Evolutionary conservation across 345 rosid genomes (phyloP), one percentile per base, ranked within the genome.

Genomic region (Ceriops zippeliana): DNA sequence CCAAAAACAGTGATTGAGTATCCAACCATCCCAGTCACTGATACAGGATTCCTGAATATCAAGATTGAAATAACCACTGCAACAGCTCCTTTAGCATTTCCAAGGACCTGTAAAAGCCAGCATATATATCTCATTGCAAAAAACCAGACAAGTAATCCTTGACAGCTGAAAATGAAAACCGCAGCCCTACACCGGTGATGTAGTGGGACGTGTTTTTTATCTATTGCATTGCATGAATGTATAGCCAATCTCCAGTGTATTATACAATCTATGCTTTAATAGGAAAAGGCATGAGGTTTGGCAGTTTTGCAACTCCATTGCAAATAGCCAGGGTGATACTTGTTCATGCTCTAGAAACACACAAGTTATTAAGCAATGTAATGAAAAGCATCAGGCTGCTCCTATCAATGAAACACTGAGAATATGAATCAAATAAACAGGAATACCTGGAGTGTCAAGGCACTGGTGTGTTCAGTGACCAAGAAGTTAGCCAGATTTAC

Each of bases 381-480:
- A 68, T 7, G 13, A 59, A 46, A 58, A 3, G 20, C 38, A 20
- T 19, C n/a, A 46, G 27, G 42, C 58, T 46, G 26, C 11, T 34
- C 35, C 49, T 16, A 56, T 71, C 10, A 35, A 6, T 24, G 32
- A 34, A 65, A 5, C 13, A 7, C 3, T 21, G 28, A 28, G 32
- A 53, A 59, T 34, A 32, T 5, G 28, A n/a, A 28, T 13, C 16
- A 38, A 21, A 32, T 27, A 30, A 32, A 32, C 10, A 27, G 22
- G 26, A 26, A 34, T 74, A 83, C 87, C 87, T 83, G 85, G 17
- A 83, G 85, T 4, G 87, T 83, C 72, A 83, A 73, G 70, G 87
- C 83, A 58, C 87, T 72, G 63, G 87, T 83, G 71, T 81, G 81
- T 65, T 80, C 80, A 52, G 87, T 78, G 72, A 83, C 84, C 72